Evolutionary conservation across 306 rosid species (phyloP).

Genomic region (Dalbergia cochinchinensis): DNA sequence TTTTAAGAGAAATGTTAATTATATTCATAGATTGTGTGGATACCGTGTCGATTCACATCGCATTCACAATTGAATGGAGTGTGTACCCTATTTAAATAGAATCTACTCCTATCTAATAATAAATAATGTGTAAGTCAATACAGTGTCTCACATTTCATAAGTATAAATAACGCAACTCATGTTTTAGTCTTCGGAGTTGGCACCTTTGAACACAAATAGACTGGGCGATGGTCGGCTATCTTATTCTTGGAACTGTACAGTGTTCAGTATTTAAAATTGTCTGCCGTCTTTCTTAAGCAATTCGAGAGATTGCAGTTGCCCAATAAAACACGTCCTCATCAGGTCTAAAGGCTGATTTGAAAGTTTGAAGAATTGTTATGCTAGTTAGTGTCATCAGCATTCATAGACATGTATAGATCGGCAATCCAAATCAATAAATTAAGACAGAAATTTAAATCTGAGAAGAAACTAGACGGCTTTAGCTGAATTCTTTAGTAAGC

Average conservation of each 20-base stretch:
- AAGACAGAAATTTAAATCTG: conserved; percentile 5
- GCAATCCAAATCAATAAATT: conserved; percentile 29
- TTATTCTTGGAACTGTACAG: conserved; percentile 11
- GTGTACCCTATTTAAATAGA: too few species aligned
- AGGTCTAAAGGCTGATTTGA: conserved; percentile 32
- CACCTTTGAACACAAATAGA: not conserved
- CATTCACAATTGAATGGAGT: too few species aligned
- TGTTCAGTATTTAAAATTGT: not conserved
- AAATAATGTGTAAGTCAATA: too few species aligned
- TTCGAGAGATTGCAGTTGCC: conserved; percentile 10
- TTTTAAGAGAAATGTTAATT: too few species aligned
- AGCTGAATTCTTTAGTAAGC: not conserved
- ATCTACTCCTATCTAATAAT: too few species aligned
- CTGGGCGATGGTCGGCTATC: conserved; percentile 42
- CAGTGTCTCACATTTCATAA: too few species aligned
- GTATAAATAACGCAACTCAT: too few species aligned
- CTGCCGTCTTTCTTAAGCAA: conserved; percentile 1
- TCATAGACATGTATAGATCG: conserved; percentile 34
- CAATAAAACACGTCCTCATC: conserved; percentile 32
- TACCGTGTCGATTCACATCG: too few species aligned
- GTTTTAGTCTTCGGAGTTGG: not conserved
- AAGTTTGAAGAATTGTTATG: conserved; percentile 50
- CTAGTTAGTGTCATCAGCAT: conserved; percentile 66
- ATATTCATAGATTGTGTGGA: too few species aligned
- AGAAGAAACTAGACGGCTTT: not conserved